These are phyloP conservation scores for Alternaria rosae DNA, from an alignment of 2,329 filamentous ascomycete genomes.

Conservation along the genomic window DNA sequence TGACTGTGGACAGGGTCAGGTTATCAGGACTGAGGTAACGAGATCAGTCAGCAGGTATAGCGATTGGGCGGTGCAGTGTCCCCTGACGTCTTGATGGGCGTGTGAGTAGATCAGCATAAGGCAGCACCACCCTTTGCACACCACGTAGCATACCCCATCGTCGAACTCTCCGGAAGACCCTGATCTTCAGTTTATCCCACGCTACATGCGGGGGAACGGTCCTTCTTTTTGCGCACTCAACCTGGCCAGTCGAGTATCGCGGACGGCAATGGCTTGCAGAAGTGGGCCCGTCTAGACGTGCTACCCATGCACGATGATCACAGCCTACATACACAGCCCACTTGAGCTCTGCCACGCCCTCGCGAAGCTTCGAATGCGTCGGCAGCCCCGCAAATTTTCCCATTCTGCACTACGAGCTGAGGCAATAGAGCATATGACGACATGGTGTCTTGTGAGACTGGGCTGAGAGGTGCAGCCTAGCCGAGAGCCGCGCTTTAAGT, in stretches of 20 bases:
- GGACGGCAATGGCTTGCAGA: slow-evolving; percentile 10
- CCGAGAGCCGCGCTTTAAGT: slow-evolving; percentile 18
- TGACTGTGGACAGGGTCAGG: slow-evolving; percentile 1
- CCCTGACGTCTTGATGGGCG: neutral
- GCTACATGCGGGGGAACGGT: slow-evolving; percentile 11
- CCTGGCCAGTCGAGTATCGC: slow-evolving; percentile 6
- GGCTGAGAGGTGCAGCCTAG: slow-evolving; percentile 8
- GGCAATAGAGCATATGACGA: slow-evolving; percentile 25
- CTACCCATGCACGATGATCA: slow-evolving; percentile 28
- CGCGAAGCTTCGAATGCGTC: slow-evolving; percentile 19
- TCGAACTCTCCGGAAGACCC: slow-evolving; percentile 14
- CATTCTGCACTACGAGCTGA: slow-evolving; percentile 12
- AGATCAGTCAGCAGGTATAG: neutral
- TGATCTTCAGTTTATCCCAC: slow-evolving; percentile 8
- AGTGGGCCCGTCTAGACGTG: slow-evolving; percentile 1
- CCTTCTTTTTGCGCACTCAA: neutral
- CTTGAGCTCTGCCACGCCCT: slow-evolving; percentile 20
- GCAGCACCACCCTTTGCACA: slow-evolving; percentile 1
- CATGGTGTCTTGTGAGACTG: slow-evolving; percentile 19
- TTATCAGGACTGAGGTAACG: neutral
- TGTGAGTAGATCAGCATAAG: neutral
- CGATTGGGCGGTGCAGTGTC: neutral
- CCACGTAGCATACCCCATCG: slow-evolving; percentile 10
- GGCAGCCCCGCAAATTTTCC: slow-evolving; percentile 15
- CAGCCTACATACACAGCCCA: slow-evolving; percentile 23